Conservation (phyloP, 75 land plant genomes). For the Pinus tabuliformis region DNA sequence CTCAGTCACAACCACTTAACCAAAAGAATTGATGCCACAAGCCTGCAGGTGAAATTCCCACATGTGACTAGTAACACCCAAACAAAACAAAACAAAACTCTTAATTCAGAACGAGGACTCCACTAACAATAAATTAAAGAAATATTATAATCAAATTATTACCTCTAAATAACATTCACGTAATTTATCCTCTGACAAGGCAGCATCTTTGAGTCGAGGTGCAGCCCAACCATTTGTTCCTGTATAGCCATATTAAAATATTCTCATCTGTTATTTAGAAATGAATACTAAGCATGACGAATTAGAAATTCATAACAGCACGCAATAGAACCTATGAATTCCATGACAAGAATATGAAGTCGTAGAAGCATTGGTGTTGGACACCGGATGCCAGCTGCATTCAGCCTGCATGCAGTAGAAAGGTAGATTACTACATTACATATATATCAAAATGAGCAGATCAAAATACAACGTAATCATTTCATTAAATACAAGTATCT, state of each 20-base stretch:
- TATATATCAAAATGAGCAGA: background rate
- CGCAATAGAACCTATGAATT: conserved; percentile 70
- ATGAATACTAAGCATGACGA: background rate
- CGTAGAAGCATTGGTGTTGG: conserved; percentile 82
- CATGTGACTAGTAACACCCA: too few relatives aligned
- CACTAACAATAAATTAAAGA: background rate
- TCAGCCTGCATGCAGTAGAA: conserved; percentile 46
- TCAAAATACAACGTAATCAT: background rate
- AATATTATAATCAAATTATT: background rate
- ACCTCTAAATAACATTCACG: conserved; percentile 92
- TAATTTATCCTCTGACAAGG: conserved; percentile 70
- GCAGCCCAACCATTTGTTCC: conserved; percentile 97
- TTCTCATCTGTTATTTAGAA: background rate
- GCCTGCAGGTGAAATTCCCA: too few relatives aligned
- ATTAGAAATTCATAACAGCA: background rate
- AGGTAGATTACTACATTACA: background rate
- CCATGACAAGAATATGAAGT: conserved; percentile 94
- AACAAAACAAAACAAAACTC: background rate
- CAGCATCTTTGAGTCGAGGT: conserved; percentile 97
- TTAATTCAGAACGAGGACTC: background rate
- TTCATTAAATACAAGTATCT: background rate
- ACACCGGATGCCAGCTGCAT: conserved; percentile 84
- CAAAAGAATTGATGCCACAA: too few relatives aligned
- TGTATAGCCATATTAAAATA: conserved; percentile 10
- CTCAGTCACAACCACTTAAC: too few relatives aligned